Evolutionary conservation across 768 basidiomycete species (phyloP).

Genomic region (Podaxis pistillaris): DNA sequence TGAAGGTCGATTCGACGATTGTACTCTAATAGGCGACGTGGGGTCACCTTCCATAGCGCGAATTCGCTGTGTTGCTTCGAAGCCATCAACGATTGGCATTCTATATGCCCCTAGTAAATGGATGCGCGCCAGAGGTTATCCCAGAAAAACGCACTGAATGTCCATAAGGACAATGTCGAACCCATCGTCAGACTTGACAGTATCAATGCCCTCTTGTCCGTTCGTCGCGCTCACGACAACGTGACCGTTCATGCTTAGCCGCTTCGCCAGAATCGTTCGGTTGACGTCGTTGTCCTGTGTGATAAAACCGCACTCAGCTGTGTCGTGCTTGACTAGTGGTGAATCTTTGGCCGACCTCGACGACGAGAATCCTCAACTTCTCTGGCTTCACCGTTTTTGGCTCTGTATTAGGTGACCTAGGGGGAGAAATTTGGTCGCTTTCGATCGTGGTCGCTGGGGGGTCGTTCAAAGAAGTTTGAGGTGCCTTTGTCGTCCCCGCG

Average conservation of each 20-base stretch:
- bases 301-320: not conserved
- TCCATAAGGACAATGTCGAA: slow-evolving; percentile 85
- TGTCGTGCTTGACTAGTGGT: not conserved
- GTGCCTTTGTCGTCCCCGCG: not conserved
- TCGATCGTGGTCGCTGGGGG: not conserved
- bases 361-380: slow-evolving; percentile 54
- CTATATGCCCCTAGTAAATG: slow-evolving; percentile 30
- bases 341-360: slow-evolving; percentile 48
- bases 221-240: slow-evolving; percentile 64
- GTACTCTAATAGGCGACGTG: slow-evolving; percentile 6
- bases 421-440: not conserved
- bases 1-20: slow-evolving; percentile 32
- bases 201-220: slow-evolving; percentile 72
- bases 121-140: not conserved
- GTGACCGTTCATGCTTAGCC: slow-evolving; percentile 65
- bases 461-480: not conserved
- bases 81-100: slow-evolving; percentile 81
- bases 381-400: slow-evolving; percentile 11
- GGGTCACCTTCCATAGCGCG: slow-evolving; percentile 49
- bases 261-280: slow-evolving; percentile 64
- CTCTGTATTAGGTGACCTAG: not conserved
- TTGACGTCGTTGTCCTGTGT: slow-evolving; percentile 74
- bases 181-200: slow-evolving; percentile 50
- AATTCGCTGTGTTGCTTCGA: slow-evolving; percentile 65
- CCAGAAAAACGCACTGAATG: slow-evolving; percentile 54